A percentile compares a stretch with the other conserved stretches of the same genome.
Evolutionary conservation across 208 protist genomes (phyloP).

Genomic region (Leishmania aethiopica): DNA sequence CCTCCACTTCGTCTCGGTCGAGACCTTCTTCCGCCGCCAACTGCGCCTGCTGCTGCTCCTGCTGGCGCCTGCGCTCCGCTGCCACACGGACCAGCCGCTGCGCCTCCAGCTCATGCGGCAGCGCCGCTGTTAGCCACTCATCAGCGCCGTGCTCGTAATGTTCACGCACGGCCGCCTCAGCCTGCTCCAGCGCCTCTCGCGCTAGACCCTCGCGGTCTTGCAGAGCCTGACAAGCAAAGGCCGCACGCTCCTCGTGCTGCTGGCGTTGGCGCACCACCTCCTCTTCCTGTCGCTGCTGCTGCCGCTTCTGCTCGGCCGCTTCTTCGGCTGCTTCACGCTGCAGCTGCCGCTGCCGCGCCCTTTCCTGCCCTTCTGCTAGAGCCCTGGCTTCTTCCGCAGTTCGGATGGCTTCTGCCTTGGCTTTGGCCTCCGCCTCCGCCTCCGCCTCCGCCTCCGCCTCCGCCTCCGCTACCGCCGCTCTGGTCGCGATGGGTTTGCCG

Average conservation of each 20-base stretch:
- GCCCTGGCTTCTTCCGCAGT: neutral
- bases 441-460: neutral
- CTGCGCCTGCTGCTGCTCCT: neutral
- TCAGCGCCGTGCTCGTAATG: slow-evolving; percentile 25
- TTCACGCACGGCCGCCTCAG: slow-evolving; percentile 24
- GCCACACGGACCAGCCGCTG: slow-evolving; percentile 2
- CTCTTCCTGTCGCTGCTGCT: slow-evolving; percentile 9
- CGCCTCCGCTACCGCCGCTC: neutral
- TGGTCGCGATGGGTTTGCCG: neutral
- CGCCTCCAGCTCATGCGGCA: slow-evolving; percentile 15
- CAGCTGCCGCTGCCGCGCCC: slow-evolving; percentile 10
- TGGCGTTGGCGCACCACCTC: slow-evolving; percentile 5
- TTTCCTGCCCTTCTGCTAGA: slow-evolving; percentile 2
- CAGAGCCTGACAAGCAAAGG: slow-evolving; percentile 14
- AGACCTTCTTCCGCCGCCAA: slow-evolving; percentile 9
- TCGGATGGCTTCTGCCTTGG: neutral
- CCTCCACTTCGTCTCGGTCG: neutral
- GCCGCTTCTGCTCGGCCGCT: neutral
- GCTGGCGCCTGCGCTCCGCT: slow-evolving; percentile 12
- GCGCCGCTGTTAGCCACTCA: slow-evolving; percentile 14
- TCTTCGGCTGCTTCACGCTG: slow-evolving; percentile 1
- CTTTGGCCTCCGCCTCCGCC: neutral
- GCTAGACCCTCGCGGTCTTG: slow-evolving; percentile 25
- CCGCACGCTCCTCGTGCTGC: slow-evolving; percentile 13
- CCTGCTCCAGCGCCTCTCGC: slow-evolving; percentile 25